Conservation (phyloP, 1,284 basidiomycete genomes). For the Cryptococcus maquisensis region DNA sequence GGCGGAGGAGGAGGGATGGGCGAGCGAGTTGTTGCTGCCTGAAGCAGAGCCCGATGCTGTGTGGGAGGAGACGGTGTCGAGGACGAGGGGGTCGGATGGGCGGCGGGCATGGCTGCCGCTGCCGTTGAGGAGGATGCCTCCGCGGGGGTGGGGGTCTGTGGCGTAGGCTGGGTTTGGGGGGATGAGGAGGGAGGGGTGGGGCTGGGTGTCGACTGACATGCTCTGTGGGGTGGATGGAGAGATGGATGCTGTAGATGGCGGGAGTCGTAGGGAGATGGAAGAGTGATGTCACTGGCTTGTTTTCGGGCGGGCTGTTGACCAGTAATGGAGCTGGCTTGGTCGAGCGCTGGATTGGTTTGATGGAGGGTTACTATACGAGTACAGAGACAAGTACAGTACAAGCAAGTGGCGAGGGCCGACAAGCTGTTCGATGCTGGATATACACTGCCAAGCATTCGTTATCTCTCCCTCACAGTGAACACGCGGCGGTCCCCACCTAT, state of each 20-base stretch:
- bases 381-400: too few relatives aligned
- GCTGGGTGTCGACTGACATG: conserved; percentile 20
- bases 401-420: too few relatives aligned
- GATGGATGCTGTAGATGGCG: neutral
- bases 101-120: neutral
- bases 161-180: conserved; percentile 23
- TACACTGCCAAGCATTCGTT: too few relatives aligned
- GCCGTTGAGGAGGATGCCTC: conserved; percentile 29
- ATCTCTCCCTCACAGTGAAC: too few relatives aligned
- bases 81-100: neutral
- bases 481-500: too few relatives aligned
- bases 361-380: too few relatives aligned
- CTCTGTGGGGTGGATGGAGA: neutral
- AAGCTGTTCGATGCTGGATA: too few relatives aligned
- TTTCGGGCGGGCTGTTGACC: too few relatives aligned
- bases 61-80: neutral
- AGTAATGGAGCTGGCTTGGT: too few relatives aligned
- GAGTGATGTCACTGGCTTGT: neutral
- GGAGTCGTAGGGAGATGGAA: neutral
- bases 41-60: neutral
- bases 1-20: neutral
- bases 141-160: conserved; percentile 15
- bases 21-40: neutral
- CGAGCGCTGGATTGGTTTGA: too few relatives aligned
- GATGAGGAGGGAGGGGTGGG: conserved; percentile 23